Percentiles rank a stretch among this genome's conserved stretches.
phyloP scores from a whole-genome alignment of 139 green algal species.

The Medakamo hakoo region DNA sequence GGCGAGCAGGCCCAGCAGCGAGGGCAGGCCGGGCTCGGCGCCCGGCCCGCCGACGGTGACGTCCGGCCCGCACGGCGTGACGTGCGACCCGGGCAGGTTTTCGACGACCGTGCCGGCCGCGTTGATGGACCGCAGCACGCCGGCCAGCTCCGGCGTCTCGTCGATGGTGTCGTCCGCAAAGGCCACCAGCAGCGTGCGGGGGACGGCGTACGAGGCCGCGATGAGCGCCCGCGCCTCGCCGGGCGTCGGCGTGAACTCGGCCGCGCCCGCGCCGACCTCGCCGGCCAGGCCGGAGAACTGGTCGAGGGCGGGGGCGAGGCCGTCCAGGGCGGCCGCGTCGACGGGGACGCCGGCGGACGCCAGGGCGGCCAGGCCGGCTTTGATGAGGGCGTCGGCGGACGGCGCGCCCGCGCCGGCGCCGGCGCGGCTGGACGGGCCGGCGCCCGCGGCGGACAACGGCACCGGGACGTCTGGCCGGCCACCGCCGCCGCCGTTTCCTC shows the following conservation, averaged over 20 bases:
- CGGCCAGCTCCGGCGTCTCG: slow-evolving; percentile 54
- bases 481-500: too few species aligned
- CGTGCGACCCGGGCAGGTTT: not conserved
- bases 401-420: not conserved
- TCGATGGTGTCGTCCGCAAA: slow-evolving; percentile 82
- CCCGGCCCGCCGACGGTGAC: not conserved
- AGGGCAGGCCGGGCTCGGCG: not conserved
- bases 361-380: slow-evolving; percentile 14
- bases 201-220: slow-evolving; percentile 23
- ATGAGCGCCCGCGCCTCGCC: slow-evolving; percentile 53
- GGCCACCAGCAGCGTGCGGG: slow-evolving; percentile 70
- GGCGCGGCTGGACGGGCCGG: too few species aligned
- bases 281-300: slow-evolving; percentile 72
- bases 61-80: not conserved
- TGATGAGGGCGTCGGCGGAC: not conserved
- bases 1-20: not conserved
- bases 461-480: too few species aligned
- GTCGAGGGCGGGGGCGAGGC: slow-evolving; percentile 74
- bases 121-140: slow-evolving; percentile 29
- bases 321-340: slow-evolving; percentile 18
- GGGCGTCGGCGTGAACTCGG: slow-evolving; percentile 66
- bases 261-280: slow-evolving; percentile 48
- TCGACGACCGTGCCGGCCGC: not conserved
- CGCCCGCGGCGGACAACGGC: too few species aligned
- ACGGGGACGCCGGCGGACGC: slow-evolving; percentile 28